These are phyloP conservation scores for Lipomyces spencermartinsiae DNA, from an alignment of 805 yeast species.

Conservation along the genomic window DNA sequence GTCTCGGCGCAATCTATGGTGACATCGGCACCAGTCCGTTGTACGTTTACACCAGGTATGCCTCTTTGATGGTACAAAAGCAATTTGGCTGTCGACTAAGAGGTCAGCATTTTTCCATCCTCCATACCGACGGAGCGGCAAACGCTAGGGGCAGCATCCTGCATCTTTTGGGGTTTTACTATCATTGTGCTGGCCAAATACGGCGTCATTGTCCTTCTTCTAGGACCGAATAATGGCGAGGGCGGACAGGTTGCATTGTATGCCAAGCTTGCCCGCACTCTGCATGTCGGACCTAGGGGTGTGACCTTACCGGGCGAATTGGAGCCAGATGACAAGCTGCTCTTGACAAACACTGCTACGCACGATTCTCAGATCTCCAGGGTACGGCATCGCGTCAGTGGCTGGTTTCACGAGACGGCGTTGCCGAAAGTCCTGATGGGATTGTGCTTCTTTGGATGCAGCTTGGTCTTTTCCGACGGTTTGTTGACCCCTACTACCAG, in stretches of 20 bases:
- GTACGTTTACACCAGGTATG: constrained; percentile 52
- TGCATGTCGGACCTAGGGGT: constrained; percentile 47
- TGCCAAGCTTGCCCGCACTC: constrained; percentile 59
- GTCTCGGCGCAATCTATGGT: constrained; percentile 69
- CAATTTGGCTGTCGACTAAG: not conserved
- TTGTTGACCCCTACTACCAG: constrained; percentile 69
- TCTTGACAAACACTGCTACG: constrained; percentile 51
- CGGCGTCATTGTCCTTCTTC: constrained; percentile 53
- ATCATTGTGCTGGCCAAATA: constrained; percentile 61
- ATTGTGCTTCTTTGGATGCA: constrained; percentile 59
- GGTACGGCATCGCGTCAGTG: not conserved
- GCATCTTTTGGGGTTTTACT: constrained; percentile 62
- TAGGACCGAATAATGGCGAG: constrained; percentile 65
- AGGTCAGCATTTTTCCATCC: constrained; percentile 42
- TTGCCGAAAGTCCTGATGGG: constrained; percentile 44
- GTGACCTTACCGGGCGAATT: constrained; percentile 53
- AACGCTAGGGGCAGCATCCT: constrained; percentile 58
- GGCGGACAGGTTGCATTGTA: constrained; percentile 72
- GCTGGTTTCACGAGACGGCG: constrained; percentile 42
- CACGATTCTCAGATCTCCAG: constrained; percentile 29
- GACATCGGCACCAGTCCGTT: constrained; percentile 69
- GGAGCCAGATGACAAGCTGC: constrained; percentile 46
- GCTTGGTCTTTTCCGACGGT: constrained; percentile 65
- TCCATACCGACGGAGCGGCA: constrained; percentile 50
- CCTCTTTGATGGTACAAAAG: not conserved